Base-by-base conservation (phyloP, 495 filamentous ascomycete genomes). In the Daldinia caldariorum region DNA sequence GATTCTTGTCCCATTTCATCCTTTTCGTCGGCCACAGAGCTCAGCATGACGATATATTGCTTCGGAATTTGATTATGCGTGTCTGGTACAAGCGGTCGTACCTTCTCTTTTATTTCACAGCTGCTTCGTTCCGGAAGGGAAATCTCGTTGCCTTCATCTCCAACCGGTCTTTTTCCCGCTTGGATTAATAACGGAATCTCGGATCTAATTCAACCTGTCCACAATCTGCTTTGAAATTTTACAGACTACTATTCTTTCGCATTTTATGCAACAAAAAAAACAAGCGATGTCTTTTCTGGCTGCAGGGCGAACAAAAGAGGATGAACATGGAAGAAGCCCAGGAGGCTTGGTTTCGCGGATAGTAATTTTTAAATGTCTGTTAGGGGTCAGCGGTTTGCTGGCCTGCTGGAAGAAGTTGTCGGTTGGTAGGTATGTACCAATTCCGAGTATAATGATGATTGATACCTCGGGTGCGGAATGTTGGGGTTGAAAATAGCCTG, bases 71-170 rank as follows among this genome's bases (percentile, higher is more conserved):
- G 77, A 77, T 83, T 82, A 78, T 84, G 79, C 80, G 67, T 83
- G 82, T 83, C 82, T 82, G 81, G 84, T 79, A 84, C 84, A 82
- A 82, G 79, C 81, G 79, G 81, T 80, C 75, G 72, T 76, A 66
- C 53, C 54, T 61, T 77, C 71, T 66, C 58, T 67, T 71, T 62
- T 74, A 55, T 39, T 60, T 68, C 67, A n/a, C 58, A 69, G 47
- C 60, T 67, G 38, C 61, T 57, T 59, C 22, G 55, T 51, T 67
- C 61, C 43, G 51, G 34, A 29, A 49, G 49, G 38, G 37, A 35
- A 35, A 34, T 31, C 32, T 18, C 22, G 18, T 7, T 20, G 37
- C 5, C 58, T 18, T 58, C 39, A 45, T 4, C 64, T 61, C 29
- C 70, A 47, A 58, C n/a, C 65, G 67, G 58, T 47, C 45, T 58